Evolutionary conservation across 305 asterid genomes (phyloP).

Genomic region (Fraxinus latifolia): DNA sequence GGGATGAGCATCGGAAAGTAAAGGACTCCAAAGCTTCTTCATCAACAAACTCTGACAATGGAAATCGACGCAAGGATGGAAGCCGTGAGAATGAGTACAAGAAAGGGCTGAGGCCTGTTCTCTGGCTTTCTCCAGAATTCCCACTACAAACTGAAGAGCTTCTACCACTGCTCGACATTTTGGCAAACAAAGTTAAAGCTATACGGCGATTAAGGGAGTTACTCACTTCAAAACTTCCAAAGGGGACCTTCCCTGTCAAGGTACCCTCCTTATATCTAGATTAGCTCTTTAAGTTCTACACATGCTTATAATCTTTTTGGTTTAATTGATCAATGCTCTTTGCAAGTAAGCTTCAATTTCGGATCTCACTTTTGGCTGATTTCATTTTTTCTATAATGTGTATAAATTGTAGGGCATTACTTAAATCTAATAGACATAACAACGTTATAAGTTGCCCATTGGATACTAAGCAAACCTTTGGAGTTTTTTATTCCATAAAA

Average conservation of each 20-base stretch:
- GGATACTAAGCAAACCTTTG: not conserved
- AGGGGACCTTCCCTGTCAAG: conserved; percentile 94
- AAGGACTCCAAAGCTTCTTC: conserved; percentile 61
- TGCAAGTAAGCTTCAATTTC: not conserved
- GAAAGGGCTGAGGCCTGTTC: conserved; percentile 94
- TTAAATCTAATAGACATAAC: not conserved
- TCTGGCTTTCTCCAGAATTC: conserved; percentile 93
- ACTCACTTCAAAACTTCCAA: conserved; percentile 84
- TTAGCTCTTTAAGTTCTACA: conserved; percentile 3
- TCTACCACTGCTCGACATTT: conserved; percentile 88
- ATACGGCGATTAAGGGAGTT: conserved; percentile 79
- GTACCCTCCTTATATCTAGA: conserved; percentile 34
- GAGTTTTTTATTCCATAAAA: not conserved
- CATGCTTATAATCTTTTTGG: conserved; percentile 13
- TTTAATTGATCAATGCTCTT: not conserved
- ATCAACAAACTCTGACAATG: conserved; percentile 48
- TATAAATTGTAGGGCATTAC: not conserved
- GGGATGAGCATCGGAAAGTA: conserved; percentile 67
- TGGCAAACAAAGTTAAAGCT: conserved; percentile 96
- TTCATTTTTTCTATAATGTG: not conserved
- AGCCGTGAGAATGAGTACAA: conserved; percentile 79
- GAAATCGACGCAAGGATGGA: conserved; percentile 61
- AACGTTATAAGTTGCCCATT: not conserved
- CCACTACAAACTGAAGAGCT: conserved; percentile 84
- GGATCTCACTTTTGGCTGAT: not conserved